Evolutionary conservation across 345 rosid species (phyloP).

Genomic region (Odontarrhena argentea): DNA sequence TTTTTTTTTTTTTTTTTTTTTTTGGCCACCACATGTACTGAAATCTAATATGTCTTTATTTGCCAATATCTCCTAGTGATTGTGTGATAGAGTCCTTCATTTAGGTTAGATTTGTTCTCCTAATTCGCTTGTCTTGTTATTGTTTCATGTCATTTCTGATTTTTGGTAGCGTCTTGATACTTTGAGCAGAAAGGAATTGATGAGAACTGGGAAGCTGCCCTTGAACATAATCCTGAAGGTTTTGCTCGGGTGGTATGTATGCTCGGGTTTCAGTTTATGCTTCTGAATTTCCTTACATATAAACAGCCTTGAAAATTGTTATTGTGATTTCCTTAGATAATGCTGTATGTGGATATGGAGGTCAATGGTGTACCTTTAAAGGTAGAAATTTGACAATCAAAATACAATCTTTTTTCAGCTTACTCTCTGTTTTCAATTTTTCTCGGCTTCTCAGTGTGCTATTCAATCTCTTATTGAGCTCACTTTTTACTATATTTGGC

Average conservation of each 20-base stretch:
- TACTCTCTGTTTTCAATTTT: background rate
- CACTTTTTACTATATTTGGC: background rate
- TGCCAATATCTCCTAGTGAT: background rate
- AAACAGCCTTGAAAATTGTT: constrained; percentile 32
- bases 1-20: too few relatives aligned
- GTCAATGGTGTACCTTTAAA: constrained; percentile 90
- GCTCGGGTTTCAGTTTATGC: constrained; percentile 33
- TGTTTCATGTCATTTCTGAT: background rate
- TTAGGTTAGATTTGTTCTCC: constrained; percentile 1
- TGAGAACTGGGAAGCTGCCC: constrained; percentile 99
- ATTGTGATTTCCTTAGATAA: constrained; percentile 55
- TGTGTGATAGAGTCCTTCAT: constrained; percentile 1
- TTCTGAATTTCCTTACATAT: constrained; percentile 48
- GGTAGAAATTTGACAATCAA: constrained; percentile 53
- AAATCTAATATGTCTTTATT: constrained; percentile 15
- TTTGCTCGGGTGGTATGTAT: constrained; percentile 96
- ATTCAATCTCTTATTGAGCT: constrained; percentile 4
- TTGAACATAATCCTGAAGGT: constrained; percentile 96
- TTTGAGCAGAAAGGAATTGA: constrained; percentile 91
- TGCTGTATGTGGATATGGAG: constrained; percentile 99
- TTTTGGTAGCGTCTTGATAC: constrained; percentile 22
- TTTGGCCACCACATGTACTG: too few relatives aligned
- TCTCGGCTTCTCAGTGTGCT: background rate
- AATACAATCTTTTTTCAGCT: constrained; percentile 5
- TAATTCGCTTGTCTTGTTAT: background rate